Evolutionary conservation across 306 rosid genomes (phyloP), one percentile per base, ranked within the genome.

Genomic region (Cicer bijugum): DNA sequence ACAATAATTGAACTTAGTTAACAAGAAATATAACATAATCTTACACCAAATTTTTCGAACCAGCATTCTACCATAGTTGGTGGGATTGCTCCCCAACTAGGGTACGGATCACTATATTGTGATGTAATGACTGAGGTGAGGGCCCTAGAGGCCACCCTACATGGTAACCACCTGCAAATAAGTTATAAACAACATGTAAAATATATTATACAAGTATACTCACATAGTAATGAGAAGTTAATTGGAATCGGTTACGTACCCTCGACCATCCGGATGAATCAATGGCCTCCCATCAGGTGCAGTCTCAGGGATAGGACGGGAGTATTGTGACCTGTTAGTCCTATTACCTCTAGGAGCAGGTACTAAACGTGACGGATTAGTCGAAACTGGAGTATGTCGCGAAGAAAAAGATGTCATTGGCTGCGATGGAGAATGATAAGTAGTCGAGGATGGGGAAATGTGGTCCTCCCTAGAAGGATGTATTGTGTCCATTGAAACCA

Each of bases 81-180:
- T 14, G 23, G 23, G 14, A 51, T 7, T 0, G 7, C 4, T 51
- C 9, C 17, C 57, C 57, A 15, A 6, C 17, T 51, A n/a, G 1
- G 1, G 4, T 51, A 51, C 4, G 57, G 19, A 7, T 15, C 57
- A 1, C 7, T 4, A 51, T 6, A 51, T 15, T 51, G 9, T 51
- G 9, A 15, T 8, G 15, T 9, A 51, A 51, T 51, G 8, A 6
- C 57, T 7, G 0, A 1, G 23, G 57, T 51, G 23, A 51, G 57
- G 3, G 57, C 57, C 57, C 23, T 51, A 3, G 57, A 51, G 23
- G 57, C 57, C 23, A 51, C 57, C 57, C 57, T 51, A 51, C 57
- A 15, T 2, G 57, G 57, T 15, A 2, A 7, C 57, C 57, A 51
- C 57, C 57, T 51, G 11, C 23, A 51, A 15, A 51, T 4, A 51